Percentiles rank a stretch among this genome's conserved stretches.
phyloP scores from a whole-genome alignment of 768 basidiomycete genomes.

The Kwoniella europaea region DNA sequence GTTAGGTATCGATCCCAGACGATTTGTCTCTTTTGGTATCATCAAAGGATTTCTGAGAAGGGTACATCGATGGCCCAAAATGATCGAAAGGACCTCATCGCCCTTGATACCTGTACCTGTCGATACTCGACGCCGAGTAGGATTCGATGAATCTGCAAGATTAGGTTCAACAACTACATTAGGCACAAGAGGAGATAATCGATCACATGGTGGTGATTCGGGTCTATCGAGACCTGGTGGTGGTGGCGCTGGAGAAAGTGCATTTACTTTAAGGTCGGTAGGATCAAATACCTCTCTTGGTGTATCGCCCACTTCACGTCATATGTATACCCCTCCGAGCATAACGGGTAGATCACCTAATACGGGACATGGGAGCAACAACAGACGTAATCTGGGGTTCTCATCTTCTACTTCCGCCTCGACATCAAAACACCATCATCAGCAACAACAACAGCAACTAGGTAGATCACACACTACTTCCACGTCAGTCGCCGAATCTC shows the following conservation, averaged over 20 bases:
- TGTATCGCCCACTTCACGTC: constrained; percentile 35
- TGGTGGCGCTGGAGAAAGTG: constrained; percentile 34
- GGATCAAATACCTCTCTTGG: constrained; percentile 42
- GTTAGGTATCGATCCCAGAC: constrained; percentile 81
- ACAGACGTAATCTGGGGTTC: neutral
- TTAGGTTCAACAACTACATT: constrained; percentile 32
- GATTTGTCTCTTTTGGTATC: constrained; percentile 96
- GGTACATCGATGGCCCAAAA: constrained; percentile 89
- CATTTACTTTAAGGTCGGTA: constrained; percentile 46
- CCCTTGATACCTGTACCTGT: constrained; percentile 37
- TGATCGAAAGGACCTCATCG: constrained; percentile 39
- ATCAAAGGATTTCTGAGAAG: constrained; percentile 97
- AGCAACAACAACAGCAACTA: constrained; percentile 15
- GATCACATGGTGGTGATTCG: constrained; percentile 29
- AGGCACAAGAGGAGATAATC: constrained; percentile 21
- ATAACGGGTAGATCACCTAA: constrained; percentile 19
- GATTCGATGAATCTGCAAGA: constrained; percentile 42
- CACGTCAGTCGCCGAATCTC: constrained; percentile 22
- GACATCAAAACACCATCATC: neutral
- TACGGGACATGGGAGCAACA: neutral
- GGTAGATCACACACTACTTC: constrained; percentile 24
- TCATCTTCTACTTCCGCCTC: neutral
- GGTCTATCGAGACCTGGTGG: constrained; percentile 55
- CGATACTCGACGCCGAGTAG: constrained; percentile 39
- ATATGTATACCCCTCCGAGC: constrained; percentile 30